phyloP scores from a whole-genome alignment of 2,329 filamentous ascomycete genomes.

The Botryotinia convoluta region DNA sequence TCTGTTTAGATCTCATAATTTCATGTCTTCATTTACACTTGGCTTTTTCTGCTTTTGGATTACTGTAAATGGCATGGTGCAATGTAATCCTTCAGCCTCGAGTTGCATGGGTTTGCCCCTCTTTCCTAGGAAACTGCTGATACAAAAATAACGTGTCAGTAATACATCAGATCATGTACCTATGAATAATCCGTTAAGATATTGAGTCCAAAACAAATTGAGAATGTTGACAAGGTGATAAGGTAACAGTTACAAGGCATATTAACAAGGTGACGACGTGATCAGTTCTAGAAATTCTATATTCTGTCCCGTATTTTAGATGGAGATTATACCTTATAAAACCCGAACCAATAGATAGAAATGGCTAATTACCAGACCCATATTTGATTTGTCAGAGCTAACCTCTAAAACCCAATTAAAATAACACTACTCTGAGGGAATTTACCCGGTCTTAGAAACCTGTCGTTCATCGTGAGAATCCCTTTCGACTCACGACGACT shows the following conservation, averaged over 20 bases:
- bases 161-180: background rate
- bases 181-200: background rate
- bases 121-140: background rate
- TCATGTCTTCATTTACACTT: slow-evolving; percentile 2
- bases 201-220: slow-evolving; percentile 1
- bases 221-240: background rate
- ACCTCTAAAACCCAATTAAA: background rate
- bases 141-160: slow-evolving; percentile 6
- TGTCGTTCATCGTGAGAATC: slow-evolving; percentile 3
- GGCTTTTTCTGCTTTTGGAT: background rate
- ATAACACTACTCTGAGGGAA: background rate
- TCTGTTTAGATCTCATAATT: slow-evolving; percentile 3
- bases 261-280: background rate
- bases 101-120: background rate
- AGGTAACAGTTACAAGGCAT: slow-evolving; percentile 5
- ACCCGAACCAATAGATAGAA: slow-evolving; percentile 2
- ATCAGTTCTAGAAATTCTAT: slow-evolving; percentile 6
- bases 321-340: background rate
- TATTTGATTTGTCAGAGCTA: slow-evolving; percentile 10
- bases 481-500: background rate
- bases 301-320: background rate
- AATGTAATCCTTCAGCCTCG: slow-evolving; percentile 15
- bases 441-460: background rate
- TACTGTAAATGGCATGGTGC: background rate
- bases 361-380: background rate